Percentiles rank a stretch among this genome's conserved stretches.
Conservation (phyloP, 2,329 filamentous ascomycete genomes). For the Trichophyton mentagrophytes region DNA sequence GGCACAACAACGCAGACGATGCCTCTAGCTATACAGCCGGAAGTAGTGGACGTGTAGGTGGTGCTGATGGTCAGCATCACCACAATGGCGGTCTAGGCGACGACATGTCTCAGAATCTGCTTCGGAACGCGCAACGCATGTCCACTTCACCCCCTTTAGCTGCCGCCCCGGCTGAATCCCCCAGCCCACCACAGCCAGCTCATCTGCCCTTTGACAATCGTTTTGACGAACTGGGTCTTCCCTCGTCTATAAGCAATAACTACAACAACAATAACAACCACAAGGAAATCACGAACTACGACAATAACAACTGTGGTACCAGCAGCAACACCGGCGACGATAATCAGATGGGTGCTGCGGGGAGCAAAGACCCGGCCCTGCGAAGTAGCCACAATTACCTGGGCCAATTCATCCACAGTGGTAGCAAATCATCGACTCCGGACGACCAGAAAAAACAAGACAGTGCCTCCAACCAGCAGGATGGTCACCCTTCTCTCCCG, state of each 20-base stretch:
- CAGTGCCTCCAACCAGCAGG: not conserved
- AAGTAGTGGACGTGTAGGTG: slow-evolving; percentile 28
- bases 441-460: not conserved
- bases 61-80: no score
- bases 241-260: not conserved
- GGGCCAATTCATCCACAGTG: slow-evolving; percentile 26
- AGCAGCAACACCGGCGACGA: not conserved
- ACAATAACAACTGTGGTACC: not conserved
- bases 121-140: slow-evolving; percentile 47
- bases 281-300: not conserved
- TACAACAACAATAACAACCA: not conserved
- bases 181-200: not conserved
- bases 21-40: slow-evolving; percentile 42
- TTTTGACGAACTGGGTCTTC: not conserved
- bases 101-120: slow-evolving; percentile 40
- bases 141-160: slow-evolving; percentile 36
- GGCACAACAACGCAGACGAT: slow-evolving; percentile 33
- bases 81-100: slow-evolving; percentile 20
- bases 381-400: slow-evolving; percentile 29
- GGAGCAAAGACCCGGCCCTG: slow-evolving; percentile 20
- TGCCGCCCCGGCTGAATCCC: not conserved
- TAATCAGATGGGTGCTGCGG: slow-evolving; percentile 9
- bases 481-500: not conserved
- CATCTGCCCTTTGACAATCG: not conserved
- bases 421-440: not conserved